Evolutionary conservation across 73 alveolate species (phyloP).

Genomic region (Paramecium pentaurelia): DNA sequence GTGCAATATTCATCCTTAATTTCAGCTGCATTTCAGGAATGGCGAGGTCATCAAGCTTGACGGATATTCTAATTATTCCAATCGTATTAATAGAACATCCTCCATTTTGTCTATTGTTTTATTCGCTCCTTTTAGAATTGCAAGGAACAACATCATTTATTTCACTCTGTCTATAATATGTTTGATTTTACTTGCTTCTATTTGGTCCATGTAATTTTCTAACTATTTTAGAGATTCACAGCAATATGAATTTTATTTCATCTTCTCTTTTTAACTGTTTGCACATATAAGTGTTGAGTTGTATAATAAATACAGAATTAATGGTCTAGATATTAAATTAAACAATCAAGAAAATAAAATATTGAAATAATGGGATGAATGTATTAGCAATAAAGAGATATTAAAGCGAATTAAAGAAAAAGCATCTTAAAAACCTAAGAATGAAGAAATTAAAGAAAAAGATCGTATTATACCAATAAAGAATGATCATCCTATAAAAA

Average conservation of each 20-base stretch:
- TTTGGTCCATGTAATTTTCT: not conserved
- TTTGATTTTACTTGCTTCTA: not conserved
- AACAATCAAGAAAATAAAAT: not conserved
- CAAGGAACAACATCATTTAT: not conserved
- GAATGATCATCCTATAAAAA: too few relatives aligned
- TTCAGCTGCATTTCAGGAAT: not conserved
- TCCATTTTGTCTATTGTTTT: not conserved
- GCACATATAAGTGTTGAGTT: not conserved
- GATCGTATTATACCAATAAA: not conserved
- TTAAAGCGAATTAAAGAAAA: not conserved
- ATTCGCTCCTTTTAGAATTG: not conserved
- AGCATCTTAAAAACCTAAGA: not conserved
- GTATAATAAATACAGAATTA: not conserved
- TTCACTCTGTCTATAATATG: not conserved
- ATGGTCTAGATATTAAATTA: not conserved
- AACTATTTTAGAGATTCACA: not conserved
- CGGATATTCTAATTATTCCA: not conserved
- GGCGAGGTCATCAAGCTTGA: not conserved
- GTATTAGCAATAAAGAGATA: not conserved
- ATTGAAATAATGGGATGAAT: slow-evolving; percentile 40
- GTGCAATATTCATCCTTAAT: not conserved
- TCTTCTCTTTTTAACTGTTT: not conserved
- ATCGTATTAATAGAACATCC: not conserved
- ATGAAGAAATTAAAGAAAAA: not conserved
- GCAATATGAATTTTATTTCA: not conserved